A percentile compares a stretch with the other conserved stretches of the same genome.
phyloP scores from a whole-genome alignment of 208 protist genomes.

The Trypanosomatidae sp. region DNA sequence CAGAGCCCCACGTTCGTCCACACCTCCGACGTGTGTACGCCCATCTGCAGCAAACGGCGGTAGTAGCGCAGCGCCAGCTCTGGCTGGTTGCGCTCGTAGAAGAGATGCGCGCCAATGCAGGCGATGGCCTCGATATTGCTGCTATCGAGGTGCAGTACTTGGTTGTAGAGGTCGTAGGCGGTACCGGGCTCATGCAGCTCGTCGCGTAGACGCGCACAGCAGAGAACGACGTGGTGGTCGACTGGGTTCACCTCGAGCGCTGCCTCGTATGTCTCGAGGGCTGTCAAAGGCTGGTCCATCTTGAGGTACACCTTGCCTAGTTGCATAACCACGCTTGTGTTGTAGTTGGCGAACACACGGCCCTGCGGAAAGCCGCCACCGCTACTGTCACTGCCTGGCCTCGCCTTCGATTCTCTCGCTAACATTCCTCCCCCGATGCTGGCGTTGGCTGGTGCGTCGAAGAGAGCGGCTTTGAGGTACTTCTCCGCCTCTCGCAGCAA shows the following conservation, averaged over 20 bases:
- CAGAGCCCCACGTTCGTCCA: constrained; percentile 97
- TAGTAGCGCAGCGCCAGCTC: constrained; percentile 95
- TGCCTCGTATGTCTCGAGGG: constrained; percentile 86
- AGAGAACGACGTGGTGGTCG: constrained; percentile 90
- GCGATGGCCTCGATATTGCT: constrained; percentile 94
- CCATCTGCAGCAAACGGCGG: constrained; percentile 95
- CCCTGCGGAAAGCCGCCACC: constrained; percentile 7
- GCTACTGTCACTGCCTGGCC: not conserved
- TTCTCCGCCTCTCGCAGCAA: constrained; percentile 95
- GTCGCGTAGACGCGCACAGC: constrained; percentile 90
- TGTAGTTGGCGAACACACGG: constrained; percentile 58
- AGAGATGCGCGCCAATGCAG: constrained; percentile 93
- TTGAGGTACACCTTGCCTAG: constrained; percentile 93
- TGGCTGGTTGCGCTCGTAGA: constrained; percentile 94
- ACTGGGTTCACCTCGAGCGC: constrained; percentile 76
- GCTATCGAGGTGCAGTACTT: constrained; percentile 85
- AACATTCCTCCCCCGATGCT: not conserved
- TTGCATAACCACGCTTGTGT: constrained; percentile 87
- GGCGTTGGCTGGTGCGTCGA: constrained; percentile 20
- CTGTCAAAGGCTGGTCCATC: constrained; percentile 94
- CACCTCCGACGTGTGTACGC: constrained; percentile 89
- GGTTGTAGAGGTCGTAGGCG: constrained; percentile 77
- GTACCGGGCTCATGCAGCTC: constrained; percentile 84
- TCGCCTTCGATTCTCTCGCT: not conserved
- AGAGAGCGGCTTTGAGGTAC: constrained; percentile 84